These are phyloP conservation scores for Reutealis trisperma DNA, from an alignment of 345 rosid genomes.

Conservation along the genomic window DNA sequence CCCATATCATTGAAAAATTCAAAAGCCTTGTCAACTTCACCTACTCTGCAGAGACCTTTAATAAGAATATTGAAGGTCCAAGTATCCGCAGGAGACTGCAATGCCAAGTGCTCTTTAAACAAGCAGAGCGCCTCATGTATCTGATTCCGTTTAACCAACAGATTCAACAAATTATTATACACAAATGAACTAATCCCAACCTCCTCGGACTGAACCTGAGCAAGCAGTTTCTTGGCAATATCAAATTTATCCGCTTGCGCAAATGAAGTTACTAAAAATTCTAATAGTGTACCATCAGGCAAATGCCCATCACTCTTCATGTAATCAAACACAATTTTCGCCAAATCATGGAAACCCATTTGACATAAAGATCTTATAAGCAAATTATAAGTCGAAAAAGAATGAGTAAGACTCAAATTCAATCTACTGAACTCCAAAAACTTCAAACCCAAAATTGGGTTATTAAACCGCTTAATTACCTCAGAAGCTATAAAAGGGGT, in stretches of 20 bases:
- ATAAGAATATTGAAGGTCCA: slow-evolving; percentile 81
- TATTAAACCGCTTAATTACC: slow-evolving; percentile 57
- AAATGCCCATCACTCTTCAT: slow-evolving; percentile 77
- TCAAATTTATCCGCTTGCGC: slow-evolving; percentile 47
- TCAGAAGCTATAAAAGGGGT: slow-evolving; percentile 61
- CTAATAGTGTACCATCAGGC: slow-evolving; percentile 43
- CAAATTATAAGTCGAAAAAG: slow-evolving; percentile 54
- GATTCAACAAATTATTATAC: slow-evolving; percentile 56
- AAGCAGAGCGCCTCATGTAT: slow-evolving; percentile 58
- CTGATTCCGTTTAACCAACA: slow-evolving; percentile 51
- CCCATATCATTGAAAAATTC: slow-evolving; percentile 57
- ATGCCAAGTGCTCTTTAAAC: slow-evolving; percentile 46
- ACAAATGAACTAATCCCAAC: slow-evolving; percentile 38
- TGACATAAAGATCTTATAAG: slow-evolving; percentile 66
- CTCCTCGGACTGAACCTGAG: slow-evolving; percentile 41
- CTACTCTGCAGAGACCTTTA: slow-evolving; percentile 58
- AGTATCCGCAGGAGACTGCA: slow-evolving; percentile 49
- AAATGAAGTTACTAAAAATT: slow-evolving; percentile 54
- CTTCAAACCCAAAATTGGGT: slow-evolving; percentile 56
- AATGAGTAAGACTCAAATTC: slow-evolving; percentile 53
- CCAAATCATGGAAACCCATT: slow-evolving; percentile 57
- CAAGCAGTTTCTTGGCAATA: slow-evolving; percentile 50
- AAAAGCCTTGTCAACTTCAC: slow-evolving; percentile 50
- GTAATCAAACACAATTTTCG: slow-evolving; percentile 43
- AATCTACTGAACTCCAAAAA: slow-evolving; percentile 69